Conservation (phyloP, 495 filamentous ascomycete genomes). For the Penicillium paradoxum region DNA sequence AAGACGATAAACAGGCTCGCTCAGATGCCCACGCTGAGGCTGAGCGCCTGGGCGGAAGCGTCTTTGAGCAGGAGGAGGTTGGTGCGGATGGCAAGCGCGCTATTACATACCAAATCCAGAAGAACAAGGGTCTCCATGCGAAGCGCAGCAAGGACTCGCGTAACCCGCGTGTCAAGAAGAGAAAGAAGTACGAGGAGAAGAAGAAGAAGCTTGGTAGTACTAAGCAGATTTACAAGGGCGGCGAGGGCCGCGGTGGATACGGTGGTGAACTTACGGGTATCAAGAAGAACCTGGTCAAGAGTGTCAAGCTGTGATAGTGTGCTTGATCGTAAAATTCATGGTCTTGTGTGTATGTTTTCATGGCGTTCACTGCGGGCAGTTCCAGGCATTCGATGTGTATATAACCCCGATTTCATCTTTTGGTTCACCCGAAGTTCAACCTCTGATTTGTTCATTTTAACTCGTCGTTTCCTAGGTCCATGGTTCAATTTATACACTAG, state of each 20-base stretch:
- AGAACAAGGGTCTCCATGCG: conserved; percentile 92
- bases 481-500: not conserved
- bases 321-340: conserved; percentile 11
- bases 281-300: conserved; percentile 88
- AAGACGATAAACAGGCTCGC: conserved; percentile 65
- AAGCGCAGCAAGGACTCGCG: conserved; percentile 85
- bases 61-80: conserved; percentile 53
- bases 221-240: conserved; percentile 80
- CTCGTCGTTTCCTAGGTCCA: conserved; percentile 4
- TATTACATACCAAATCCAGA: conserved; percentile 87
- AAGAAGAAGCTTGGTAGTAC: conserved; percentile 88
- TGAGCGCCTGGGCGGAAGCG: conserved; percentile 51
- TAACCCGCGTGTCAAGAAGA: conserved; percentile 97
- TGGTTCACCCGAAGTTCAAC: conserved; percentile 6
- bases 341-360: conserved; percentile 22
- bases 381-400: conserved; percentile 29
- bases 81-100: conserved; percentile 77
- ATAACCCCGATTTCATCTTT: conserved; percentile 16
- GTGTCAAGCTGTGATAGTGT: conserved; percentile 66
- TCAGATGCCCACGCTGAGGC: conserved; percentile 50
- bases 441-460: conserved; percentile 1
- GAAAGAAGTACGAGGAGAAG: conserved; percentile 86
- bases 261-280: conserved; percentile 92
- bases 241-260: conserved; percentile 83
- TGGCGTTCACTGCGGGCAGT: conserved; percentile 32